Base-by-base conservation (phyloP, 768 basidiomycete species). In the Gloeopeniophorella convolvens region DNA sequence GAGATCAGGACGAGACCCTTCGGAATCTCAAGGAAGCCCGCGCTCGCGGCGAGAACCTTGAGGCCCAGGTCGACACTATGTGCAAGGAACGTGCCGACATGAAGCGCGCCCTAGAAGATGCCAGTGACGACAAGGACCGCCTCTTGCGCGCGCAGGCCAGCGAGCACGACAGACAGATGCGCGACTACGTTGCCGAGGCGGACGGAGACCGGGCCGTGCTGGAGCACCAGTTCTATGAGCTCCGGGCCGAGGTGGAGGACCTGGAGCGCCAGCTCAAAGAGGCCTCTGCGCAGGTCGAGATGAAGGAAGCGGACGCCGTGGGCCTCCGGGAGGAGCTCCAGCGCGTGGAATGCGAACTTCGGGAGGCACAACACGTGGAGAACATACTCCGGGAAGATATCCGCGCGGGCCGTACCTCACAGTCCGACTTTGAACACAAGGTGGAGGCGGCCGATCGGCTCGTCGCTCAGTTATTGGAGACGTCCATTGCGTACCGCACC, bases 191-290 rank as follows among this genome's bases (percentile, higher is more conserved):
- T 47, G 87, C 87, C 3, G 94, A 98, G 65, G 89, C 92, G 12
- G 91, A 96, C 60, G 89, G 92, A 1, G 93, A 97, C 64, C 79
- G 91, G 7, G 92, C 93, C 0, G 90, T 95, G 12, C 72, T 96
- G 39, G 92, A 96, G 66, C 82, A 93, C 42, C 87, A 92, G 64
- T 83, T 87, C 63, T 80, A 77, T 33, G 87, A 89, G 62, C 68
- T 89, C 31, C 76, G 77, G 56, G 79, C 79, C 1, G 72, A 74
- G 7, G 67, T 84, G 42, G 86, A 85, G 48, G 72, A 76, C 50
- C 71, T 74, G 12, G 76, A 80, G 45, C 74, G 76, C 9, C 78
- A 85, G 57, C 62, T 88, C 15, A 82, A 82, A 60, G 82, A 85
- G 32, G 68, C 80, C 10, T 72, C 71, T 11, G 70, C 78, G 0